Conservation (phyloP, 2,329 filamentous ascomycete genomes). For the Cladophialophora bantiana region DNA sequence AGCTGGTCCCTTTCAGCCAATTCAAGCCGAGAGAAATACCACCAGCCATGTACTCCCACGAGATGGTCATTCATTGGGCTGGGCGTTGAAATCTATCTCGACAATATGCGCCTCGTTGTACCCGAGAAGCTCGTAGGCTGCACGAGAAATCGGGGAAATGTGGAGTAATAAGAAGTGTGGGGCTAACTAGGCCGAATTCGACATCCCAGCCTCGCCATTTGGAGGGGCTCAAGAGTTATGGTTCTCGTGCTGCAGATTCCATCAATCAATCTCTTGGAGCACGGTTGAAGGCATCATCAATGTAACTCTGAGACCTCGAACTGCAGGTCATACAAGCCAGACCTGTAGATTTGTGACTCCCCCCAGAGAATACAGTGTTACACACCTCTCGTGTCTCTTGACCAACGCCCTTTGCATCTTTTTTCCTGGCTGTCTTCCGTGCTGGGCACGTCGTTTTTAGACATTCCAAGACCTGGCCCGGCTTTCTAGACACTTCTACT, state of each 20-base stretch:
- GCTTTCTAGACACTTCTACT: too few relatives aligned
- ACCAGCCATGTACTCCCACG: not conserved
- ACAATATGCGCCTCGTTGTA: not conserved
- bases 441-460: too few relatives aligned
- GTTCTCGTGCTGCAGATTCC: not conserved
- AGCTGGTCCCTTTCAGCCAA: too few relatives aligned
- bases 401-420: too few relatives aligned
- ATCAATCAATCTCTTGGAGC: not conserved
- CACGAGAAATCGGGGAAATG: slow-evolving; percentile 22
- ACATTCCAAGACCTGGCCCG: too few relatives aligned
- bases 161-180: slow-evolving; percentile 19
- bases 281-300: not conserved
- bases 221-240: not conserved
- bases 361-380: too few relatives aligned
- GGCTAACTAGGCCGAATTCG: not conserved
- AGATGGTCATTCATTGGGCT: not conserved
- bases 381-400: too few relatives aligned
- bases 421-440: too few relatives aligned
- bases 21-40: not conserved
- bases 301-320: not conserved
- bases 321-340: too few relatives aligned
- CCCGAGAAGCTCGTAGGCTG: slow-evolving; percentile 2
- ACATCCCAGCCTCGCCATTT: slow-evolving; percentile 6
- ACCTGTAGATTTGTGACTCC: too few relatives aligned
- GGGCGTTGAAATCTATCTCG: not conserved